Evolutionary conservation across 768 basidiomycete species (phyloP).

Genomic region (Xanthoconium purpureum): DNA sequence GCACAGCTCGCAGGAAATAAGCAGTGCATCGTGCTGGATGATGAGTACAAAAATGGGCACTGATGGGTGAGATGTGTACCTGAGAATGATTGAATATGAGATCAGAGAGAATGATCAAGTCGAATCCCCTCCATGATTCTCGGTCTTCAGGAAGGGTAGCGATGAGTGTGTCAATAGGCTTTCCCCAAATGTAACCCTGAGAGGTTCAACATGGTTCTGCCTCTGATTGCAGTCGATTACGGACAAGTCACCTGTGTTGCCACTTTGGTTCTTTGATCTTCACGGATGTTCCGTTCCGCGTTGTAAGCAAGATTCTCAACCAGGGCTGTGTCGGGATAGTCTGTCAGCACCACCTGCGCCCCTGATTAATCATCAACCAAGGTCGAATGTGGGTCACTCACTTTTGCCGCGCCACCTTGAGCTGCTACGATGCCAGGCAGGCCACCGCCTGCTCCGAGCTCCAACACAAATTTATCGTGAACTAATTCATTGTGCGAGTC

Average conservation of each 20-base stretch:
- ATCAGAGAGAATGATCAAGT: constrained; percentile 87
- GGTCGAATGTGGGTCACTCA: constrained; percentile 22
- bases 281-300: constrained; percentile 51
- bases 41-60: constrained; percentile 1
- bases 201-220: background rate
- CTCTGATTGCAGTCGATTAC: constrained; percentile 28
- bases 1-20: constrained; percentile 64
- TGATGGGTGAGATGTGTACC: constrained; percentile 36
- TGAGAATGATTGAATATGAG: constrained; percentile 95
- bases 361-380: background rate
- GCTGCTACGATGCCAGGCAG: constrained; percentile 78
- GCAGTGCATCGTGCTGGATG: constrained; percentile 72
- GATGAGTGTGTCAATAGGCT: constrained; percentile 39
- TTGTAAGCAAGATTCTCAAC: constrained; percentile 76
- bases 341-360: constrained; percentile 75
- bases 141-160: constrained; percentile 17
- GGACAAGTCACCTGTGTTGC: constrained; percentile 35
- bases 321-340: constrained; percentile 82
- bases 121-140: constrained; percentile 44
- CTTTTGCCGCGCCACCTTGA: constrained; percentile 67
- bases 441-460: constrained; percentile 92
- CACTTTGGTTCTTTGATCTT: constrained; percentile 15
- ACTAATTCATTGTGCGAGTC: constrained; percentile 53
- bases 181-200: constrained; percentile 86
- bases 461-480: constrained; percentile 54